Evolutionary conservation across 2,329 filamentous ascomycete genomes (phyloP), one percentile per base, ranked within the genome.

Genomic region (Neodidymelliopsis sp.): DNA sequence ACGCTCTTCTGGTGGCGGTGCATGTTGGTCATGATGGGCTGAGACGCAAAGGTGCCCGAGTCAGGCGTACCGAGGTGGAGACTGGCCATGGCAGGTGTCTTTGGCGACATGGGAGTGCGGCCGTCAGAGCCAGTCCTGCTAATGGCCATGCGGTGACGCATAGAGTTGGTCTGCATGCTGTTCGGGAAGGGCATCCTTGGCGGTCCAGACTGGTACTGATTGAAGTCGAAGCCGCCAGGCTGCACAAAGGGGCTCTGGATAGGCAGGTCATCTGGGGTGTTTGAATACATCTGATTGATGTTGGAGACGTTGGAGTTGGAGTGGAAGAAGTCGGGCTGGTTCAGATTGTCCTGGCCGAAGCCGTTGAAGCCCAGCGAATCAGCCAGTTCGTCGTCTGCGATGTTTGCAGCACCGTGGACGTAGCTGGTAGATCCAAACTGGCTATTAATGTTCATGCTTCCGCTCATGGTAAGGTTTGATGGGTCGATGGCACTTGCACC

Each of bases 241-340:
- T 88, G 84, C 30, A 89, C 83, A 66, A 91, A 97, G 0, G 93
- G 93, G 64, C 91, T 97, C 67, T 95, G 90, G 53, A 96, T 93
- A 5, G 93, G 91, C 42, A 91, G 88, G 41, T 91, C 91, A 53
- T 97, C 93, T 3, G 93, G 92, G 2, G 92, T 96, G 70, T 90
- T 90, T 15, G 93, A 96, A 74, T 89, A 97, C 54, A 90, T 85
- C 66, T 74, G 72, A 57, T 89, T 88, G 67, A 91, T 85, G 49
- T 88, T 86, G 36, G 86, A 84, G 57, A 89, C 64, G 54, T 60
- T 71, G 30, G 62, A 49, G 49, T 70, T 66, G 30, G 59, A 59
- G 54, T 68, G 62, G 60, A 70, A 70, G 51, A 78, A 80, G 79
- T 87, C 85, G 49, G 69, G 60, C 72, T 89, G 85, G 44, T 79